These are phyloP conservation scores for Talaromyces sp. DNA, from an alignment of 2,329 filamentous ascomycete species.

Conservation along the genomic window DNA sequence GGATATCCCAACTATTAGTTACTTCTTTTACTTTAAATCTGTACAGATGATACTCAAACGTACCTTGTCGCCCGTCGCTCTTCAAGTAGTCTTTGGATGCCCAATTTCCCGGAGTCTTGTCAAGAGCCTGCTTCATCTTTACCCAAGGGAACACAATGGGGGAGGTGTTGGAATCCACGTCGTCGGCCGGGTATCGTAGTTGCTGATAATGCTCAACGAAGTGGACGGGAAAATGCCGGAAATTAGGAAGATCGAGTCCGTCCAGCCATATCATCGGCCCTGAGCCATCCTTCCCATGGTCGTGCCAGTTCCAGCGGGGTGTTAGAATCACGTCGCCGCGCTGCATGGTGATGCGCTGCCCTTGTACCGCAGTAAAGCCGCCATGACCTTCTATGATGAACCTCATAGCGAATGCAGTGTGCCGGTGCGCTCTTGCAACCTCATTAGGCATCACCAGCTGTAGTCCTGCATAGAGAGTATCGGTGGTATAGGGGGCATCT, in stretches of 20 bases:
- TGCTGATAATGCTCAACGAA: slow-evolving; percentile 51
- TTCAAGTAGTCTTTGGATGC: slow-evolving; percentile 29
- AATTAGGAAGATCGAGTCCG: slow-evolving; percentile 51
- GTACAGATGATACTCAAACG: background rate
- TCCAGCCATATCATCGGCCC: slow-evolving; percentile 57
- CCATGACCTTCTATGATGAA: too few species aligned
- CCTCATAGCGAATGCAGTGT: too few species aligned
- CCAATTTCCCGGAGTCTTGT: slow-evolving; percentile 28
- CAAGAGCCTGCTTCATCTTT: slow-evolving; percentile 42
- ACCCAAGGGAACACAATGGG: slow-evolving; percentile 48
- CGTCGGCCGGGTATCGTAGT: slow-evolving; percentile 47
- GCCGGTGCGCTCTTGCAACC: too few species aligned
- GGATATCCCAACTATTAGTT: background rate
- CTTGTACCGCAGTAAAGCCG: too few species aligned
- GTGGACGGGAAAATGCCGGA: slow-evolving; percentile 48
- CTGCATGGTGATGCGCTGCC: too few species aligned
- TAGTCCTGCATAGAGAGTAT: too few species aligned
- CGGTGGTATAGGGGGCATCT: background rate
- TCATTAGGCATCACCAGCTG: too few species aligned
- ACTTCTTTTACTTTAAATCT: background rate
- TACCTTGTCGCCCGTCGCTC: slow-evolving; percentile 21
- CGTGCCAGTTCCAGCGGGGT: too few species aligned
- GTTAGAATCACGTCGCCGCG: too few species aligned
- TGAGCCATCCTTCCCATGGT: slow-evolving; percentile 51
- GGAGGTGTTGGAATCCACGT: slow-evolving; percentile 37